A percentile compares a stretch with the other conserved stretches of the same genome.
Conservation (phyloP, 495 filamentous ascomycete genomes). For the Chaetomium cochliodes region DNA sequence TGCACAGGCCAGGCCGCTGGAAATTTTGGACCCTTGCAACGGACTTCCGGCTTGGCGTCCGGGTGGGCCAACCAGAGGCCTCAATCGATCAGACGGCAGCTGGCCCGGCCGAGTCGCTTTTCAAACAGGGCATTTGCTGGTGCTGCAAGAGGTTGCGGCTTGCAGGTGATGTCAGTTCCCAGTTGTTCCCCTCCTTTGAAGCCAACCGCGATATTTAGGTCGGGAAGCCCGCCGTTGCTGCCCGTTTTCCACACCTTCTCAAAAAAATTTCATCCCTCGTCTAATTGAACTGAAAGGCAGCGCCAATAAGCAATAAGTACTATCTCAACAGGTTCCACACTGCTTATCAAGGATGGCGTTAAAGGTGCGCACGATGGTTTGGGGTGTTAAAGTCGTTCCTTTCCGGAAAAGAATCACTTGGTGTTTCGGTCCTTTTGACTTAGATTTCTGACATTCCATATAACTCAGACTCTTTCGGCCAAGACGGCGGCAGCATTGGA, state of each 20-base stretch:
- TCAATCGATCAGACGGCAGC: neutral
- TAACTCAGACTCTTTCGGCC: constrained; percentile 70
- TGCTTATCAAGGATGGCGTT: constrained; percentile 41
- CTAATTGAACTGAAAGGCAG: neutral
- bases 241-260: neutral
- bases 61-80: constrained; percentile 6
- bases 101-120: neutral
- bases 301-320: no score
- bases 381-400: neutral
- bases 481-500: constrained; percentile 87
- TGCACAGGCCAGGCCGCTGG: constrained; percentile 16
- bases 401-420: neutral
- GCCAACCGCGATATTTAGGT: neutral
- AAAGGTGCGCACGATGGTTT: constrained; percentile 38
- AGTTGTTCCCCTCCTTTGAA: neutral
- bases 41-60: neutral
- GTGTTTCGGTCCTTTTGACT: neutral
- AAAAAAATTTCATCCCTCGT: neutral
- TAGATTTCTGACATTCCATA: neutral
- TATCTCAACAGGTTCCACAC: neutral
- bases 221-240: neutral
- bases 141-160: neutral
- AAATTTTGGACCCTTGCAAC: constrained; percentile 20
- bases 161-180: constrained; percentile 1
- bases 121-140: neutral